Percentiles rank a stretch among this genome's conserved stretches.
These are phyloP conservation scores for Candida silvicultrix DNA, from an alignment of 805 yeast genomes.

Conservation along the genomic window DNA sequence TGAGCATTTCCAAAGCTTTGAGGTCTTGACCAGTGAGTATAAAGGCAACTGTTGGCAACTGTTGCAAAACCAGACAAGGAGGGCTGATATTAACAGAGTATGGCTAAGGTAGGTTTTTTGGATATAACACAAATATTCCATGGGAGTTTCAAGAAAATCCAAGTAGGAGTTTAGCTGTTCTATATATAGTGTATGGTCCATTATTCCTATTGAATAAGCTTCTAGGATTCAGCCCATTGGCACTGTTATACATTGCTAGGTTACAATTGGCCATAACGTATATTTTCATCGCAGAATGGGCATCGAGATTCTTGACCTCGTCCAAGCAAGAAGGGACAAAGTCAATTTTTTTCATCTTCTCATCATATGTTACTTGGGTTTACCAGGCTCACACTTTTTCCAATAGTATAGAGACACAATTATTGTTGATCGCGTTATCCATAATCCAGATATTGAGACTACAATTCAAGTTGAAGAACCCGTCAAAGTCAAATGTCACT, in stretches of 20 bases:
- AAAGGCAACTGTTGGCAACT: no score
- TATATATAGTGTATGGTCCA: slow-evolving; percentile 69
- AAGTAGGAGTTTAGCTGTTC: slow-evolving; percentile 66
- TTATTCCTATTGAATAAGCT: slow-evolving; percentile 34
- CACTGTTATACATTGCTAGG: slow-evolving; percentile 48
- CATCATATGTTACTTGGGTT: slow-evolving; percentile 67
- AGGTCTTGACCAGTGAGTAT: slow-evolving; percentile 46
- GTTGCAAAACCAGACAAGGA: no score
- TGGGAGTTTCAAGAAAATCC: slow-evolving; percentile 77
- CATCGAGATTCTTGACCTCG: slow-evolving; percentile 40
- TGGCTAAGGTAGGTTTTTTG: slow-evolving; percentile 25
- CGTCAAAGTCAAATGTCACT: slow-evolving; percentile 12
- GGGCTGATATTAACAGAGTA: no score
- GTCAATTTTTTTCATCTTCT: slow-evolving; percentile 33
- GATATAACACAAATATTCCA: slow-evolving; percentile 45
- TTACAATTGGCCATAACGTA: slow-evolving; percentile 35
- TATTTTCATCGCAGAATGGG: slow-evolving; percentile 31
- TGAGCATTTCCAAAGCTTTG: slow-evolving; percentile 92
- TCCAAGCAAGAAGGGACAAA: slow-evolving; percentile 41
- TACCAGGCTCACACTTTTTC: slow-evolving; percentile 86
- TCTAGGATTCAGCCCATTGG: slow-evolving; percentile 37
- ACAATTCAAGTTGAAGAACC: slow-evolving; percentile 5
- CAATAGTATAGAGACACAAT: slow-evolving; percentile 70
- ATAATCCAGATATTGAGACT: slow-evolving; percentile 27
- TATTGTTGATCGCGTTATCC: slow-evolving; percentile 33